Evolutionary conservation across 2,329 filamentous ascomycete species (phyloP), one percentile per base, ranked within the genome.

Genomic region (Pseudogymnoascus sp.): DNA sequence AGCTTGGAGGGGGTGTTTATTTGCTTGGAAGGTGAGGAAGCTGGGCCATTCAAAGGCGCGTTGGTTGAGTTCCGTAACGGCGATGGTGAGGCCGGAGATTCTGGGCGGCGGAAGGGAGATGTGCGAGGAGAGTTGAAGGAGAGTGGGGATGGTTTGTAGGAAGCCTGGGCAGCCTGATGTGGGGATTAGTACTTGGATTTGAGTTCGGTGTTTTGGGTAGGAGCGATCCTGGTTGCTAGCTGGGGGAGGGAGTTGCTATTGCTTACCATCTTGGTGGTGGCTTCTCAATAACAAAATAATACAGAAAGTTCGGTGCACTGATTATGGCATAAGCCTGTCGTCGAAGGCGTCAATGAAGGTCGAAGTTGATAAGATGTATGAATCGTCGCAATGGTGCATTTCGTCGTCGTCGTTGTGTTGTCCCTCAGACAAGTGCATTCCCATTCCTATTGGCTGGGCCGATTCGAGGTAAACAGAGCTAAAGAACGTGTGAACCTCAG

Each of bases 111-210:
- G 70, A 87, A 87, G 11, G 84, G 84, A 58, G 84, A 87, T 69
- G 76, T 81, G 71, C 89, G 84, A 67, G 88, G 84, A 67, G 88
- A 87, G 65, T 85, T 85, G 74, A 88, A 89, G 63, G 86, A 86
- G 63, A 90, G 75, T 60, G 86, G 86, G 22, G 87, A 89, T 12
- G 86, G 86, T 72, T 89, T 89, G 74, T 87, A 90, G 62, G 82
- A 76, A 58, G 78, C 71, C 62, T 76, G 79, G 72, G 78, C 80
- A 72, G 78, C 80, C 84, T 81, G 70, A 68, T 58, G 54, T 35
- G 47, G 58, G 60, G 60, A 43, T 50, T 43, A 47, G 20, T 60
- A 47, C 57, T 37, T 41, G 41, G 18, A 28, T 34, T 54, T 47
- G 28, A 43, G 35, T 57, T 58, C 43, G 39, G 59, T 58, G 54